Percentiles rank a stretch among this genome's conserved stretches.
Evolutionary conservation across 2,329 filamentous ascomycete species (phyloP).

Genomic region (Hymenotorrendiella dingleyae): DNA sequence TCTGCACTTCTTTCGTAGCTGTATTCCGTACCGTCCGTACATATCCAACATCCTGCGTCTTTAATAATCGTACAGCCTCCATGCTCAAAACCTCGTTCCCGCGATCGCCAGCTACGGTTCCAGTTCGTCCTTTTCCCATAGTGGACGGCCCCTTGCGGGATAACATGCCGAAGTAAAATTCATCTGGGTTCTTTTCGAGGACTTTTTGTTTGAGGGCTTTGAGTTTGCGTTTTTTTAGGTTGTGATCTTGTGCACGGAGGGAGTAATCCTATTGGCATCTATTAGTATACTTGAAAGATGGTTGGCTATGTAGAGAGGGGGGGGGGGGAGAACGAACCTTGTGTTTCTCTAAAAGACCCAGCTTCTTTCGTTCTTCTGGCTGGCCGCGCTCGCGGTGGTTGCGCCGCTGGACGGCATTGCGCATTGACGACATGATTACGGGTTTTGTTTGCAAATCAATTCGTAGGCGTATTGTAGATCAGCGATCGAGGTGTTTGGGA

Average conservation of each 20-base stretch:
- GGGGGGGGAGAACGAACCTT: slow-evolving; percentile 49
- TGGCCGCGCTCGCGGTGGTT: slow-evolving; percentile 89
- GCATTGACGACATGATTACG: slow-evolving; percentile 49
- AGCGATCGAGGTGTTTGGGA: not conserved
- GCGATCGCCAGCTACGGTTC: slow-evolving; percentile 51
- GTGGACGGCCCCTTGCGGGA: slow-evolving; percentile 52
- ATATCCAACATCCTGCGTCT: slow-evolving; percentile 64
- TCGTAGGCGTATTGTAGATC: not conserved
- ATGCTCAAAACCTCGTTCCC: slow-evolving; percentile 50
- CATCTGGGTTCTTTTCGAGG: slow-evolving; percentile 62
- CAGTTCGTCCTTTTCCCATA: slow-evolving; percentile 46
- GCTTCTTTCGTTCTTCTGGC: slow-evolving; percentile 73
- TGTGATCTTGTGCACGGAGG: slow-evolving; percentile 59
- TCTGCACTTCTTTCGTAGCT: slow-evolving; percentile 50
- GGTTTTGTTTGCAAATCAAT: not conserved
- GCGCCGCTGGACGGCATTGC: slow-evolving; percentile 67
- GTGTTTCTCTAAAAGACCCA: slow-evolving; percentile 92
- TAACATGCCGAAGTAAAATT: slow-evolving; percentile 68
- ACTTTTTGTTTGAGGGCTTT: slow-evolving; percentile 56
- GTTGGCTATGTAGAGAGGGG: slow-evolving; percentile 1
- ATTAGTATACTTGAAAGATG: not conserved
- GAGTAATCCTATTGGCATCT: slow-evolving; percentile 66
- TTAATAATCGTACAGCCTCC: slow-evolving; percentile 56
- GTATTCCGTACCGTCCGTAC: slow-evolving; percentile 57
- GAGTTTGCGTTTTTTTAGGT: slow-evolving; percentile 57